phyloP scores from a whole-genome alignment of 306 rosid genomes.

The Sicyos baderoa region DNA sequence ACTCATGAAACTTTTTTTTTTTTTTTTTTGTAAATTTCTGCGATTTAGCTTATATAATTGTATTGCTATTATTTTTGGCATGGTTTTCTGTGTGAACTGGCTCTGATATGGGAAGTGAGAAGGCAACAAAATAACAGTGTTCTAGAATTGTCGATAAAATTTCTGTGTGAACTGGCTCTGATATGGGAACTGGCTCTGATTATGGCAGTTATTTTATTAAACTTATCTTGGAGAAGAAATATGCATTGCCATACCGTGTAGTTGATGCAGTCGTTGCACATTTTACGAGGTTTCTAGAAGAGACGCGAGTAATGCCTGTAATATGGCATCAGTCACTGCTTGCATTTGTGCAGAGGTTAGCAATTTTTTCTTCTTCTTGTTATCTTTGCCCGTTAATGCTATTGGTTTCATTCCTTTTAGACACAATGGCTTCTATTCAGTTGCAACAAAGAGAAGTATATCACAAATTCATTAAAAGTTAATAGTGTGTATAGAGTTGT shows the following conservation, averaged over 20 bases:
- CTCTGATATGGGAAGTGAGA: neutral
- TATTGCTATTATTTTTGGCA: neutral
- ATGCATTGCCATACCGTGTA: constrained; percentile 80
- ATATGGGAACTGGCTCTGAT: no score
- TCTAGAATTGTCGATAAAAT: neutral
- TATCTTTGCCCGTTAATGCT: neutral
- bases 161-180: no score
- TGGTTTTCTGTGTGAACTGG: neutral
- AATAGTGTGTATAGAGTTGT: neutral
- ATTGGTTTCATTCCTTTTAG: neutral
- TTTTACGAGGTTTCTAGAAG: constrained; percentile 67
- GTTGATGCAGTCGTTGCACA: constrained; percentile 72
- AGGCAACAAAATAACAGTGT: neutral
- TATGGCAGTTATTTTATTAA: constrained; percentile 80
- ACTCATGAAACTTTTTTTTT: no score
- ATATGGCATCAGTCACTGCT: constrained; percentile 98
- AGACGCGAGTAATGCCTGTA: constrained; percentile 73
- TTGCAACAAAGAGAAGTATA: neutral
- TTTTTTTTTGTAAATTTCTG: neutral
- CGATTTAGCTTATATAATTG: neutral
- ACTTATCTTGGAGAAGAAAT: constrained; percentile 88
- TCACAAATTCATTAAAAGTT: neutral
- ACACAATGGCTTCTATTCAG: neutral
- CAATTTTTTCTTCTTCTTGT: neutral
- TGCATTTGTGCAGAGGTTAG: constrained; percentile 83